Evolutionary conservation across 768 basidiomycete genomes (phyloP), one percentile per base, ranked within the genome.

Genomic region (Mycena albidolilacea): DNA sequence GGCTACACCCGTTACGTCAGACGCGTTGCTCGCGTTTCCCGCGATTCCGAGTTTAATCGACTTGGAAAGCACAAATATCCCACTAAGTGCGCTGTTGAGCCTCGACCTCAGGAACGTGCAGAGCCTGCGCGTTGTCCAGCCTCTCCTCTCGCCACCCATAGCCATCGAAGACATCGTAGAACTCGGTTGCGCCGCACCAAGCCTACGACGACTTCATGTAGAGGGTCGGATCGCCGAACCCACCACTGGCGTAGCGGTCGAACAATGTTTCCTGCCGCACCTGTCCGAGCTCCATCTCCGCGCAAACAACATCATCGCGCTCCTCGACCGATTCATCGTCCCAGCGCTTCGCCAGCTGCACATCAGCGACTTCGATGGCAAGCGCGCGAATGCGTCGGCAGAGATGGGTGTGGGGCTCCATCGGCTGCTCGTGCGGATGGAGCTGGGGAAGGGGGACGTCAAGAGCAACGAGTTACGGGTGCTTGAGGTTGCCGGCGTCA

Each of bases 361-460:
- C 61, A 74, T 86, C 44, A 79, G 81, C 57, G 84, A 84, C 65
- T 76, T 85, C 37, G 84, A 85, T 64, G 84, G 83, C 19, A 80
- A 77, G 52, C 75, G 83, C 3, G 43, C 70, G 1, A 69, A 77
- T 7, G 79, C 80, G 17, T 81, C 80, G 8, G 60, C 69, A n/a
- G 80, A 83, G 60, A 80, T 79, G 14, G 81, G 77, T 3, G 64
- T 61, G 0, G 78, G 79, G 17, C 70, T 85, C 23, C 74, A 78
- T 2, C 77, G 79, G 57, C 61, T 84, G 38, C 74, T 84, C 10
- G 76, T 81, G 15, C 79, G 83, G 43, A 82, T 80, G 81, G 82
- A 82, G 54, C 67, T 81, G 21, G 78, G 79, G 14, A 72, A 67
- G 52, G 79, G 77, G 19, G 64, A 69, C 8, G 57, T 69, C 38